Evolutionary conservation across 768 basidiomycete genomes (phyloP), one percentile per base, ranked within the genome.

Genomic region (Termitomyces sp.): DNA sequence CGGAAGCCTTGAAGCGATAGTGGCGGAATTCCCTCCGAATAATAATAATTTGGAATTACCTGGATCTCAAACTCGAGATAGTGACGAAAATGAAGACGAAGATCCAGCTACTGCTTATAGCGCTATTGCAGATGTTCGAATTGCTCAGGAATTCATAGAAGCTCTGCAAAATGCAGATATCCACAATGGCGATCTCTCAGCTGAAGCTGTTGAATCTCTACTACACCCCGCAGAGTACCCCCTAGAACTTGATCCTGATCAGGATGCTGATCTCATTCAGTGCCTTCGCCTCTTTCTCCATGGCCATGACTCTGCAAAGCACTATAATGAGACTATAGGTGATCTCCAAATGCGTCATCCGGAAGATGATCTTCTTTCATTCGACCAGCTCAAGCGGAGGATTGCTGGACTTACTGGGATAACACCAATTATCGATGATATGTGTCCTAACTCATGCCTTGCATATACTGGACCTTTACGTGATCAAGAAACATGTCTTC

Each of bases 401-500:
- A 63, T 63, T 27, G 16, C 22, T 20, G 22, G 52, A 13, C 58
- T 63, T 6, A 63, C 55, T 2, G 58, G 61, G 6, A 53, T 62
- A 2, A 30, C 18, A 9, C 55, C 51, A 9, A 59, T 57, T n/a
- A 54, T 51, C 18, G 5, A 34, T 9, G 45, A 62, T 30, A 62
- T 59, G 58, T 62, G 62, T 43, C 42, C 34, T 8, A 54, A 59
- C 24, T 57, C 58, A 8, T 62, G 62, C 24, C 40, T 56, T 12
- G 53, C 55, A 8, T 59, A 57, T 30, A 59, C 55, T 4, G 58
- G 58, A 1, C 62, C 58, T 13, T 32, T 57, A 6, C 4, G 4
- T 8, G 34, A 62, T 2, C 37, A 24, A 10, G 5, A 40, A 14
- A n/a, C 24, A 24, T 62, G 58, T 16, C 44, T 42, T 22, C 18